Percentiles rank a stretch among this genome's conserved stretches.
Evolutionary conservation across 208 protist species (phyloP).

Genomic region (Entamoeba histolytica): DNA sequence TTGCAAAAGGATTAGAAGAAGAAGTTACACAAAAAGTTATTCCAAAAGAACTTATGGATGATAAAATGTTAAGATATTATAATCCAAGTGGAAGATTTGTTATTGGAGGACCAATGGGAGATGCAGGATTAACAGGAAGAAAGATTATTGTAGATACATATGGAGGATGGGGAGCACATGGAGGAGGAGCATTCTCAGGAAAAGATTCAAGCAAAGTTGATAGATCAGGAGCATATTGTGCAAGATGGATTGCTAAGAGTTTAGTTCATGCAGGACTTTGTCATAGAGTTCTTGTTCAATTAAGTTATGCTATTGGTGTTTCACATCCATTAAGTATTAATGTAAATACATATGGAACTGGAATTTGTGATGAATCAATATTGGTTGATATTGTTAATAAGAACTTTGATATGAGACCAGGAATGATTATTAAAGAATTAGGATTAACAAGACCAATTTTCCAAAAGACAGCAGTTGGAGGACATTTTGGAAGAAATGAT

Average conservation of each 20-base stretch:
- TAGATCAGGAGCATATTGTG: conserved; percentile 88
- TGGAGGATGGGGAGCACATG: conserved; percentile 96
- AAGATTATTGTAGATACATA: conserved; percentile 99
- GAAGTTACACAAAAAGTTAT: conserved; percentile 33
- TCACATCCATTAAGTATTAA: conserved; percentile 80
- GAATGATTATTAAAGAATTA: conserved; percentile 78
- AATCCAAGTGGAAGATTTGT: conserved; percentile 96
- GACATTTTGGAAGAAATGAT: conserved; percentile 89
- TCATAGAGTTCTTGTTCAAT: conserved; percentile 75
- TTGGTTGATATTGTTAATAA: conserved; percentile 69
- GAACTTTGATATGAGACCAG: conserved; percentile 91
- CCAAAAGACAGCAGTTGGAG: conserved; percentile 74
- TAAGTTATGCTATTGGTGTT: conserved; percentile 95
- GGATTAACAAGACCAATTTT: conserved; percentile 80
- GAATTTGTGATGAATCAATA: conserved; percentile 42
- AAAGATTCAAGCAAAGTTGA: conserved; percentile 99
- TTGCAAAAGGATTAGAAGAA: conserved; percentile 34
- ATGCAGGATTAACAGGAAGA: conserved; percentile 93
- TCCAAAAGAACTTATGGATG: conserved; percentile 66
- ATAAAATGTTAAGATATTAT: conserved; percentile 79
- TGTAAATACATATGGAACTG: conserved; percentile 90
- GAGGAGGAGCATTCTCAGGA: conserved; percentile 93
- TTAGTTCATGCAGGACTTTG: conserved; percentile 71
- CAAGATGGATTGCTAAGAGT: conserved; percentile 95
- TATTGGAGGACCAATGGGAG: conserved; percentile 91